phyloP scores from a whole-genome alignment of 2,329 filamentous ascomycete species.

The Nemania sp. region DNA sequence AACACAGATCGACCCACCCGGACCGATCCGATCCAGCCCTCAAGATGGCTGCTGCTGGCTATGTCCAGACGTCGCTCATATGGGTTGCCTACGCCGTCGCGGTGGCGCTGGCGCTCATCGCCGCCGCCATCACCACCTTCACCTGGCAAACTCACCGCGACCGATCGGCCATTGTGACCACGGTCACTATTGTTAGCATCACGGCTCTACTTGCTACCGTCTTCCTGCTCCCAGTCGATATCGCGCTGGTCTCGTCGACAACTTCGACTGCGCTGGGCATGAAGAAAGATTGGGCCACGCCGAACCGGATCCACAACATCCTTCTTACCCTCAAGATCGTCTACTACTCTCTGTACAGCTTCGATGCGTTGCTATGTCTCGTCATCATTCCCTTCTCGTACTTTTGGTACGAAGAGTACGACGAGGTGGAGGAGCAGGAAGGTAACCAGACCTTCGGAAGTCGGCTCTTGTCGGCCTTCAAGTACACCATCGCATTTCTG shows the following conservation, averaged over 20 bases:
- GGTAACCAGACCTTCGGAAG: constrained; percentile 71
- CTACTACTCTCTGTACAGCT: constrained; percentile 90
- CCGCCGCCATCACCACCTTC: constrained; percentile 84
- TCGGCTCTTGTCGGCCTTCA: constrained; percentile 80
- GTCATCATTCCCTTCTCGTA: constrained; percentile 93
- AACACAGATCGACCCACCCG: background rate
- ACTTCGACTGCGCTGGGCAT: constrained; percentile 72
- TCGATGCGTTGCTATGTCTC: constrained; percentile 88
- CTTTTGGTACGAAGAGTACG: constrained; percentile 98
- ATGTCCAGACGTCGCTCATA: constrained; percentile 87
- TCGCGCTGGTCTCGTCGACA: constrained; percentile 91
- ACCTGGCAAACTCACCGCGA: constrained; percentile 90
- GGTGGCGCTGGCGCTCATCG: constrained; percentile 72
- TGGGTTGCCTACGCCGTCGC: constrained; percentile 92
- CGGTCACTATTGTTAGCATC: constrained; percentile 83
- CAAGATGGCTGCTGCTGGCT: constrained; percentile 48
- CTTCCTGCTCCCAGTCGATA: constrained; percentile 89
- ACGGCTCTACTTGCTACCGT: constrained; percentile 89
- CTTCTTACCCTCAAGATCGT: constrained; percentile 80
- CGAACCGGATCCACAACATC: constrained; percentile 76
- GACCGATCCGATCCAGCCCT: background rate
- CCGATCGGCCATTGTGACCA: constrained; percentile 77
- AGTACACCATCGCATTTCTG: constrained; percentile 88
- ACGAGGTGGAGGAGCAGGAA: constrained; percentile 83
- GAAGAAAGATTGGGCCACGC: constrained; percentile 95